phyloP scores from a whole-genome alignment of 495 filamentous ascomycete species.

The Lophiostoma macrostomum region DNA sequence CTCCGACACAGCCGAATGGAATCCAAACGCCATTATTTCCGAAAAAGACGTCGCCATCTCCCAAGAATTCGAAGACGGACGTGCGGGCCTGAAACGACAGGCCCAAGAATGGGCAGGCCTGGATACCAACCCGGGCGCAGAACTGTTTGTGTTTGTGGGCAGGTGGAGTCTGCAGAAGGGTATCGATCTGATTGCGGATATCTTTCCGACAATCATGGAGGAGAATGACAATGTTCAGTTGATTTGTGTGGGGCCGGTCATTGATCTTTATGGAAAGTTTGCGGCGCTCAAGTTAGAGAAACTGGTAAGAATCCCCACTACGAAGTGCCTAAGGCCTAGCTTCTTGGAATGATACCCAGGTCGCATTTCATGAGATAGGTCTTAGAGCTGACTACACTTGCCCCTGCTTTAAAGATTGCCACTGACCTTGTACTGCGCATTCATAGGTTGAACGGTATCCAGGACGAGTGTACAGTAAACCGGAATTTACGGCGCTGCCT shows the following conservation, averaged over 20 bases:
- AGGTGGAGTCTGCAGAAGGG: constrained; percentile 80
- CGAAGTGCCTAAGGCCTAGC: too few species aligned
- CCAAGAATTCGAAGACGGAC: constrained; percentile 52
- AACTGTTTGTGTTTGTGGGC: constrained; percentile 75
- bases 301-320: too few species aligned
- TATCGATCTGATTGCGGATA: constrained; percentile 73
- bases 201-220: constrained; percentile 70
- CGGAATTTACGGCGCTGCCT: constrained; percentile 71
- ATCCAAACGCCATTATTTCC: constrained; percentile 46
- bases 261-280: constrained; percentile 77
- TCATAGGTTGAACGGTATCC: constrained; percentile 71
- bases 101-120: constrained; percentile 77
- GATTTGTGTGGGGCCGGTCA: constrained; percentile 69
- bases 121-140: constrained; percentile 61
- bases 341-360: too few species aligned
- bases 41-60: constrained; percentile 58
- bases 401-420: too few species aligned
- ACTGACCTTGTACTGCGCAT: too few species aligned
- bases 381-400: too few species aligned
- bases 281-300: constrained; percentile 68
- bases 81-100: constrained; percentile 59
- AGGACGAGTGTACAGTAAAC: constrained; percentile 70
- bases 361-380: too few species aligned
- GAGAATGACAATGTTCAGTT: constrained; percentile 63
- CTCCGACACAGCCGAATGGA: constrained; percentile 68